Conservation (phyloP, 148 eudicot species). For the Rhododendron kiyosumense region DNA sequence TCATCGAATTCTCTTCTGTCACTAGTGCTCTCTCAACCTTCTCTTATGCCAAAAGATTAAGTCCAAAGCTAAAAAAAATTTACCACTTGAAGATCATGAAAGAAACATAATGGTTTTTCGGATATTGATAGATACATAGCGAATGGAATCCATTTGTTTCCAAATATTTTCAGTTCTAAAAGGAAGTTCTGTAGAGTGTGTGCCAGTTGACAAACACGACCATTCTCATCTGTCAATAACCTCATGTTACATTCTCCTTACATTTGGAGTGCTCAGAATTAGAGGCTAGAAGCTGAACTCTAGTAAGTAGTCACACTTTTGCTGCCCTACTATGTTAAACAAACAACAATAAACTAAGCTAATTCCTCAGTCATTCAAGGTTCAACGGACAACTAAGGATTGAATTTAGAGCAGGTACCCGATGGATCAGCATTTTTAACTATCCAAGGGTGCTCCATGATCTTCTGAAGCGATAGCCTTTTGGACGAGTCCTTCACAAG, state of each 20-base stretch:
- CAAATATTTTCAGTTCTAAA: background rate
- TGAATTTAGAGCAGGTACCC: conserved; percentile 35
- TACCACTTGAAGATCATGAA: background rate
- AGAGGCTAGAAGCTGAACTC: background rate
- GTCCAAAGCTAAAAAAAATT: background rate
- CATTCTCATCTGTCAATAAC: background rate
- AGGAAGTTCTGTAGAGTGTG: background rate
- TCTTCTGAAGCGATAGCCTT: conserved; percentile 72
- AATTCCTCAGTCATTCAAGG: conserved; percentile 5
- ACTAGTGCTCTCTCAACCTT: no score
- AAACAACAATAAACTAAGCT: background rate
- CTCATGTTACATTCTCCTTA: background rate
- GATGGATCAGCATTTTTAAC: conserved; percentile 47
- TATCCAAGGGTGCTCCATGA: conserved; percentile 80
- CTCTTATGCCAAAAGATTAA: background rate
- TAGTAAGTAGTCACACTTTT: background rate
- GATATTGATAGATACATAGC: background rate
- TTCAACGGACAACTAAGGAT: background rate
- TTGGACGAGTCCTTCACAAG: conserved; percentile 82
- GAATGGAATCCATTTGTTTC: background rate
- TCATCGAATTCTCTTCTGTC: no score
- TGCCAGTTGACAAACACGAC: background rate
- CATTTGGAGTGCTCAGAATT: background rate
- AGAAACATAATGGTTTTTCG: background rate
- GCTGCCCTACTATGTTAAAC: background rate